Conservation (phyloP, 1,284 basidiomycete species). For the Melampsora larici-populina region DNA sequence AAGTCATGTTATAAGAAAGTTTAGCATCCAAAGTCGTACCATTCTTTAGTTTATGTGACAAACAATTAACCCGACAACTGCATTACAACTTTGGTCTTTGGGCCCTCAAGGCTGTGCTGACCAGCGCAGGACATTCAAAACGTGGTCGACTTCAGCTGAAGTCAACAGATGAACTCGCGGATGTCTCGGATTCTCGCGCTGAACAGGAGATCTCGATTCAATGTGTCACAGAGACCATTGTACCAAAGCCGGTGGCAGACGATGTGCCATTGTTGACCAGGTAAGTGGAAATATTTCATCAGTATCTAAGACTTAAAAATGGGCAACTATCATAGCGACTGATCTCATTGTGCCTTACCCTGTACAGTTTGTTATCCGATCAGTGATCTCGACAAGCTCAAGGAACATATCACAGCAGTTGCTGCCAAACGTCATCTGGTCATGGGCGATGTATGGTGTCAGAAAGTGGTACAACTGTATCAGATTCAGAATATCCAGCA, state of each 20-base stretch:
- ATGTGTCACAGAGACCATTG: constrained; percentile 98
- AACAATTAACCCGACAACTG: constrained; percentile 97
- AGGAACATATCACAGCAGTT: constrained; percentile 77
- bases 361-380: constrained; percentile 82
- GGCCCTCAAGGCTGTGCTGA: constrained; percentile 91
- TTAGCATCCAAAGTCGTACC: constrained; percentile 97
- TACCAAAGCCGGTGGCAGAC: constrained; percentile 94
- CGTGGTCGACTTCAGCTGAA: constrained; percentile 70
- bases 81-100: constrained; percentile 99
- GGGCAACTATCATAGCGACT: constrained; percentile 93
- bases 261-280: constrained; percentile 91
- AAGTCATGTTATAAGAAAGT: constrained; percentile 95
- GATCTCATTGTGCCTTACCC: constrained; percentile 55
- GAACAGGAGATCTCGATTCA: constrained; percentile 98
- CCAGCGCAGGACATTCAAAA: constrained; percentile 95
- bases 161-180: constrained; percentile 56
- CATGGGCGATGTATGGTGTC: constrained; percentile 81
- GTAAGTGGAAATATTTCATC: constrained; percentile 56
- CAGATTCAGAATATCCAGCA: constrained; percentile 99
- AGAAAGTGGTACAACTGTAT: constrained; percentile 95
- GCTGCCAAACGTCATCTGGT: constrained; percentile 82
- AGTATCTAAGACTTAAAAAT: constrained; percentile 75
- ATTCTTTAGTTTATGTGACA: constrained; percentile 98
- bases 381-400: constrained; percentile 79
- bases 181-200: constrained; percentile 67